Conservation (phyloP, 192 early-diverging fungal species). For the Coemansia sp. region DNA sequence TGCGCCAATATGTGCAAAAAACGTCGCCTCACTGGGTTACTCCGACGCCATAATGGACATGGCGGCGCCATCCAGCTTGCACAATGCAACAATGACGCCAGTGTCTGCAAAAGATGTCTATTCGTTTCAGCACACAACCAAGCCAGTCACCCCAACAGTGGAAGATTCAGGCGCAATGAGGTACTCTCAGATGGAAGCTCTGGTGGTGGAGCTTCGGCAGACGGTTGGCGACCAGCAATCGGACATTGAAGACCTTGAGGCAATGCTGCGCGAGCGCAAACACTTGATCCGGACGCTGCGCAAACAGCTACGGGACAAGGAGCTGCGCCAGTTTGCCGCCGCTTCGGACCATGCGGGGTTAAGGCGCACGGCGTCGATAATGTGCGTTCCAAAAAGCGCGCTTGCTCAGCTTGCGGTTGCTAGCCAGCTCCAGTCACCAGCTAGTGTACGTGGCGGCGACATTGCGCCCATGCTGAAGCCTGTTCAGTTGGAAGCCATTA, state of each 20-base stretch:
- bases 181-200: neutral
- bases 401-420: neutral
- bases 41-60: neutral
- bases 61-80: neutral
- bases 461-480: neutral
- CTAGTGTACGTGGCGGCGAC: neutral
- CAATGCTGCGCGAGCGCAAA: slow-evolving; percentile 26
- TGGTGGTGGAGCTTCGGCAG: slow-evolving; percentile 15
- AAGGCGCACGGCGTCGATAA: slow-evolving; percentile 25
- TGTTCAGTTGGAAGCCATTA: neutral
- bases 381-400: slow-evolving; percentile 1
- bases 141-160: neutral
- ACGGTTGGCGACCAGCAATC: slow-evolving; percentile 24
- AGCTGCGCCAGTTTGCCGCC: slow-evolving; percentile 33
- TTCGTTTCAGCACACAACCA: neutral
- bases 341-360: slow-evolving; percentile 33
- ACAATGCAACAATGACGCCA: slow-evolving; percentile 16
- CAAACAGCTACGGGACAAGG: slow-evolving; percentile 27
- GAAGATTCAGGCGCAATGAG: neutral
- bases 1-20: neutral
- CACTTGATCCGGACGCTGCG: slow-evolving; percentile 26
- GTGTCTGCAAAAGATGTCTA: slow-evolving; percentile 1
- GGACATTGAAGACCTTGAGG: slow-evolving; percentile 36
- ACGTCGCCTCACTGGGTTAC: neutral
- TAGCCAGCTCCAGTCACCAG: neutral